Evolutionary conservation across 192 early-diverging fungal species (phyloP), one percentile per base, ranked within the genome.

Genomic region (Entomortierella chlamydospora): DNA sequence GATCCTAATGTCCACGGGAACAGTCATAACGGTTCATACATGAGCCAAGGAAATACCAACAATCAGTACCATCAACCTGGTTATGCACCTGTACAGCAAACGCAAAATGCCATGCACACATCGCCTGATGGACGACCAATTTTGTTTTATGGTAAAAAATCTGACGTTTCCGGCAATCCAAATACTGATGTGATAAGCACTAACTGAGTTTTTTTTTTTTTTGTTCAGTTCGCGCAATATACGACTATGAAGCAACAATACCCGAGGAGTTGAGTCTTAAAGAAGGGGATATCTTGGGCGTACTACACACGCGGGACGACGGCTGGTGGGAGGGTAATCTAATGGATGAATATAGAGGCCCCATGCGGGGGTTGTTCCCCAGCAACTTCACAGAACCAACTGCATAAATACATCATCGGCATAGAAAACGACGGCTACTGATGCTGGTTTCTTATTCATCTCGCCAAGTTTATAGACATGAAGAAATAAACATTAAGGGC

Each of bases 241-340:
- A 83, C 58, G 86, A 87, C 57, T 85, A 84, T 31, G 67, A 73
- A 28, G 70, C 76, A 26, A 81, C 70, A 18, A 84, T 84, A 58
- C 83, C 85, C 7, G 83, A 81, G 28, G 88, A 90, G 63, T 66
- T 90, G 34, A 84, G 83, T 52, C 83, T 90, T 31, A 72, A 61
- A 42, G 65, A 71, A 43, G 82, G 82, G 5, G 87, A 90, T 60
- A 57, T 83, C 10, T 33, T 90, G 12, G 84, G 70, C 5, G 77
- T 90, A 9, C 11, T 88, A 1, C 66, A 63, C 5, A 83, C 78
- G 37, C 81, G 86, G 5, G 57, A 77, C 0, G 88, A 90, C 67
- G 88, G 88, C 13, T 90, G 88, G 88, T 90, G 88, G 88, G 79
- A 83, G 56, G 88, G 84, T 7, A 82, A 87, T 34, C 22, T 84